Conservation (phyloP, 1,139 yeast species). For the Saccharomyces pastorianus region DNA sequence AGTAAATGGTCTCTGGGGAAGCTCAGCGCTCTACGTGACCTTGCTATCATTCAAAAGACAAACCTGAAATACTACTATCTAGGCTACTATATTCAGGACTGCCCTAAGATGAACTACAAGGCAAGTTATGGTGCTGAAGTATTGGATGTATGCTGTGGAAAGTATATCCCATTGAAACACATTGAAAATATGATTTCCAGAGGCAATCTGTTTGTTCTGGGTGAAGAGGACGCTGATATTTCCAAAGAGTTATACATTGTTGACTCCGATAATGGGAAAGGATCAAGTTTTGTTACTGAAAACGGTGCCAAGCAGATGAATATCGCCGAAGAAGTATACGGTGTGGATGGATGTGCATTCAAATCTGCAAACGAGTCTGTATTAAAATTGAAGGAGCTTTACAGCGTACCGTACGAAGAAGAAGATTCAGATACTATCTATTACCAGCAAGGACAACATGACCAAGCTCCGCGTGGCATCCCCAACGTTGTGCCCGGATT, state of each 20-base stretch:
- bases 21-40: slow-evolving; percentile 65
- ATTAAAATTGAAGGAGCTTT: slow-evolving; percentile 27
- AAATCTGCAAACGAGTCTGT: neutral
- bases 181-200: slow-evolving; percentile 32
- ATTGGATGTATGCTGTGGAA: slow-evolving; percentile 44
- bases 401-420: slow-evolving; percentile 25
- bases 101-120: slow-evolving; percentile 79
- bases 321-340: slow-evolving; percentile 36
- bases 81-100: slow-evolving; percentile 73
- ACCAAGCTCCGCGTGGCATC: slow-evolving; percentile 15
- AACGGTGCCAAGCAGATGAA: slow-evolving; percentile 16
- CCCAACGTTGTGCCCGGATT: slow-evolving; percentile 48
- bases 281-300: neutral
- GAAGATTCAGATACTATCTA: slow-evolving; percentile 11
- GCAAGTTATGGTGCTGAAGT: slow-evolving; percentile 69
- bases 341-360: slow-evolving; percentile 25
- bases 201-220: slow-evolving; percentile 38
- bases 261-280: neutral
- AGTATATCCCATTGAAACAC: slow-evolving; percentile 38
- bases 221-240: slow-evolving; percentile 13
- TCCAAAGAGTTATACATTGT: neutral
- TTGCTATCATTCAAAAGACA: slow-evolving; percentile 38
- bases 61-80: slow-evolving; percentile 50
- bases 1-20: slow-evolving; percentile 69
- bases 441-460: slow-evolving; percentile 5